phyloP scores from a whole-genome alignment of 306 rosid genomes.

The Vigna trinervia region DNA sequence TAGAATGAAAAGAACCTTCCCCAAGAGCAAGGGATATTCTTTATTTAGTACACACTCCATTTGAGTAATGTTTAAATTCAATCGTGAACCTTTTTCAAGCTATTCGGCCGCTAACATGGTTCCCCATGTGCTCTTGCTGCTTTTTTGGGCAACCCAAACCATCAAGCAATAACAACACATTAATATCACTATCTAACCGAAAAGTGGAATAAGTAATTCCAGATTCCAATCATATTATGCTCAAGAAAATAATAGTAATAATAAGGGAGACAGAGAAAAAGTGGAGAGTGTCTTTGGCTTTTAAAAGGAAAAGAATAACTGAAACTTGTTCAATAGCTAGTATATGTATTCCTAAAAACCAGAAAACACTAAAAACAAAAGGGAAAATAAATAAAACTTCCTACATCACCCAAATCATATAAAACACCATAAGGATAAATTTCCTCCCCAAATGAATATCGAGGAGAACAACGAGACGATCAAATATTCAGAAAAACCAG shows the following conservation, averaged over 20 bases:
- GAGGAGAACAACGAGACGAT: not conserved
- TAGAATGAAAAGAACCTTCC: constrained; percentile 32
- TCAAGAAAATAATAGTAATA: not conserved
- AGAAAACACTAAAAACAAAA: constrained; percentile 18
- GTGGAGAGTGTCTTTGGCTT: constrained; percentile 46
- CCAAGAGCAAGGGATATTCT: constrained; percentile 50
- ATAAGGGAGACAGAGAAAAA: constrained; percentile 50
- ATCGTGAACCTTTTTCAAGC: constrained; percentile 44
- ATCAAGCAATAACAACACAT: constrained; percentile 46
- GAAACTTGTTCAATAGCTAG: constrained; percentile 42
- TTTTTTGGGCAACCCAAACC: constrained; percentile 54
- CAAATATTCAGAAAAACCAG: not conserved
- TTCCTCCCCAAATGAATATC: constrained; percentile 10
- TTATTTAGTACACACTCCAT: constrained; percentile 44
- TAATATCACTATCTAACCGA: constrained; percentile 46
- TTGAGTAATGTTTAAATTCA: constrained; percentile 43
- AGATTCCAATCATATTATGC: constrained; percentile 50
- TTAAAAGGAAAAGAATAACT: constrained; percentile 42
- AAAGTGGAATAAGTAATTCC: constrained; percentile 51
- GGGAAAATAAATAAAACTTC: constrained; percentile 14
- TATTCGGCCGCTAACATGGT: constrained; percentile 50
- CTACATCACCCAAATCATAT: constrained; percentile 35
- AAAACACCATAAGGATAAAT: constrained; percentile 8
- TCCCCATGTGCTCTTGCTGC: constrained; percentile 65
- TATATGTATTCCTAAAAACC: constrained; percentile 29